A percentile compares a stretch with the other conserved stretches of the same genome.
phyloP scores from a whole-genome alignment of 2,329 filamentous ascomycete genomes.

The Fusarium continuum region DNA sequence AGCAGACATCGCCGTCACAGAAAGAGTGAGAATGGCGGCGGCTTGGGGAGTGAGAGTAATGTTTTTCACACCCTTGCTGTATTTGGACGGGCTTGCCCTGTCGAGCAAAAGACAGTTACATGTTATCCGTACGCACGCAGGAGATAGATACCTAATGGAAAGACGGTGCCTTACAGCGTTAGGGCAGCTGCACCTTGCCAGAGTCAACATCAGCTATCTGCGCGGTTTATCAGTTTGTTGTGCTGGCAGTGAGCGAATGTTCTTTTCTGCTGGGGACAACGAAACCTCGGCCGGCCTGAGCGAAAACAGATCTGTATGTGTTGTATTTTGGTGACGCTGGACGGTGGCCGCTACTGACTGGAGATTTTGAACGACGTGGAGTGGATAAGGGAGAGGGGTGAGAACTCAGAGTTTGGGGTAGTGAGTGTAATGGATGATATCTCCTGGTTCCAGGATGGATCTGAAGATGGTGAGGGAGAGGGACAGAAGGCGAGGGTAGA shows the following conservation, averaged over 20 bases:
- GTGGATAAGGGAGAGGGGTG: conserved; percentile 19
- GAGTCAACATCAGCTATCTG: background rate
- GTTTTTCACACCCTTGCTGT: background rate
- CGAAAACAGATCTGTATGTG: conserved; percentile 25
- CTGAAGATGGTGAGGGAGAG: conserved; percentile 9
- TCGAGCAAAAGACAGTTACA: conserved; percentile 22
- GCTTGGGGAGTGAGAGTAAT: background rate
- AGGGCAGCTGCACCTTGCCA: background rate
- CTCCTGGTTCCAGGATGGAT: conserved; percentile 16
- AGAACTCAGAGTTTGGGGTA: background rate
- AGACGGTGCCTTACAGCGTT: conserved; percentile 9
- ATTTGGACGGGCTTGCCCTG: conserved; percentile 1
- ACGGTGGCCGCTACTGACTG: conserved; percentile 8
- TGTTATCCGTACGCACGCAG: conserved; percentile 2
- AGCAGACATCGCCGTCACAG: conserved; percentile 22
- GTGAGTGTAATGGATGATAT: conserved; percentile 11
- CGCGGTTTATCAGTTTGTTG: conserved; percentile 23
- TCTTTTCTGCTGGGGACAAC: conserved; percentile 29
- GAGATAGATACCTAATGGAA: conserved; percentile 16
- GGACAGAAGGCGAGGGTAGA: background rate
- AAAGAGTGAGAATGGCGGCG: conserved; percentile 22
- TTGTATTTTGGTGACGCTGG: conserved; percentile 25
- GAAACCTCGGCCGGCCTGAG: conserved; percentile 10
- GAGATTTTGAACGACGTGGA: conserved; percentile 20
- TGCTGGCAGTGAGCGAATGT: conserved; percentile 12